phyloP scores from a whole-genome alignment of 805 yeast genomes.

The Kregervanrija fluxuum region DNA sequence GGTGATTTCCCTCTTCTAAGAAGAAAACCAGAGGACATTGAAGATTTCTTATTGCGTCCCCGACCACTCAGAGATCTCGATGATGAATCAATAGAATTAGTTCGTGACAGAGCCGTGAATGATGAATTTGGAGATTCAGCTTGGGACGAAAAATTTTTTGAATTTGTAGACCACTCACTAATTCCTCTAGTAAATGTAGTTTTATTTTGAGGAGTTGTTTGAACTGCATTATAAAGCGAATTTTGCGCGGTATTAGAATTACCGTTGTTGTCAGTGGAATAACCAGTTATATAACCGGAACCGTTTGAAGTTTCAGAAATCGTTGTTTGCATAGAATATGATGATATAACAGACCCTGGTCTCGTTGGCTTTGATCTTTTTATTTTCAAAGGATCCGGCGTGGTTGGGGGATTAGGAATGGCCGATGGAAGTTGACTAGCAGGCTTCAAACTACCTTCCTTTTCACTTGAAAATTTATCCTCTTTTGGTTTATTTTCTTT shows the following conservation, averaged over 20 bases:
- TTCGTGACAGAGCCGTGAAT: slow-evolving; percentile 25
- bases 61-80: slow-evolving; percentile 21
- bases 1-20: slow-evolving; percentile 28
- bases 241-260: slow-evolving; percentile 4
- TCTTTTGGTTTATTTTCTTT: slow-evolving; percentile 1
- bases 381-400: slow-evolving; percentile 8
- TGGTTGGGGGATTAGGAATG: neutral
- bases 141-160: slow-evolving; percentile 17
- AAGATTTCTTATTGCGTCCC: slow-evolving; percentile 14
- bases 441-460: neutral
- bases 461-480: neutral
- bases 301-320: slow-evolving; percentile 47
- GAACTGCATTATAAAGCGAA: neutral
- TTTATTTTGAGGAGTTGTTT: slow-evolving; percentile 4
- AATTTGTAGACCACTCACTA: slow-evolving; percentile 27
- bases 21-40: slow-evolving; percentile 7
- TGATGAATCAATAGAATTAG: slow-evolving; percentile 30
- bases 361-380: slow-evolving; percentile 25
- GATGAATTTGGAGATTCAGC: slow-evolving; percentile 30
- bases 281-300: slow-evolving; percentile 30
- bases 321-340: slow-evolving; percentile 41
- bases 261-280: slow-evolving; percentile 25
- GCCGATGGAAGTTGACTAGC: no score
- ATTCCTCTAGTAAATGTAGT: slow-evolving; percentile 25
- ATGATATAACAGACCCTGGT: slow-evolving; percentile 47